These are phyloP conservation scores for Sistotremastrum suecicum DNA, from an alignment of 768 basidiomycete genomes.

Conservation along the genomic window DNA sequence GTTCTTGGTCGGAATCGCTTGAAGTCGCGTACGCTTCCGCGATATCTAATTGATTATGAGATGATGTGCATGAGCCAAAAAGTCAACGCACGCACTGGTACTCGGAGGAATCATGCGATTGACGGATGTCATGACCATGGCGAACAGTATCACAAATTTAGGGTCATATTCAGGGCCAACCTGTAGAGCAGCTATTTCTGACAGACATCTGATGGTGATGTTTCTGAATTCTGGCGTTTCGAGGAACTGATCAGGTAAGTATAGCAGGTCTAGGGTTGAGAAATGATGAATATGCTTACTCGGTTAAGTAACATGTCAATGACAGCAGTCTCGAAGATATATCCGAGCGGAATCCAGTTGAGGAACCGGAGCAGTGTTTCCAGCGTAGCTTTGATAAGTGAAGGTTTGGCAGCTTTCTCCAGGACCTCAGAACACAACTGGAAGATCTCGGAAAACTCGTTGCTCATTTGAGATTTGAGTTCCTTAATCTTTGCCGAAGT, in stretches of 20 bases:
- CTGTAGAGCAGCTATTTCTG: slow-evolving; percentile 89
- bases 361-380: slow-evolving; percentile 92
- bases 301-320: slow-evolving; percentile 87
- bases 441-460: slow-evolving; percentile 95
- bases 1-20: slow-evolving; percentile 86
- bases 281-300: slow-evolving; percentile 34
- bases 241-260: slow-evolving; percentile 51
- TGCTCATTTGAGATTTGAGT: slow-evolving; percentile 96
- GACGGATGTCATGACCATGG: slow-evolving; percentile 94
- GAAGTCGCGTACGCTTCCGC: slow-evolving; percentile 83
- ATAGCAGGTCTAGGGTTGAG: neutral
- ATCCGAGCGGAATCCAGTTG: slow-evolving; percentile 98
- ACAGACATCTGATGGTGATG: slow-evolving; percentile 89
- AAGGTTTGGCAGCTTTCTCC: slow-evolving; percentile 92
- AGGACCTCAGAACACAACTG: slow-evolving; percentile 93
- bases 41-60: slow-evolving; percentile 35
- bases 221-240: slow-evolving; percentile 96
- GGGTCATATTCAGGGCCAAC: slow-evolving; percentile 95
- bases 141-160: slow-evolving; percentile 95
- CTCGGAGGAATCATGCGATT: slow-evolving; percentile 95
- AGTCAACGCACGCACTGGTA: slow-evolving; percentile 33
- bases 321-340: slow-evolving; percentile 96
- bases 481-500: slow-evolving; percentile 96
- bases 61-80: neutral
- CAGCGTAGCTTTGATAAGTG: slow-evolving; percentile 84